A percentile compares a stretch with the other conserved stretches of the same genome.
These are phyloP conservation scores for Paramarasmius palmivorus DNA, from an alignment of 1,284 basidiomycete genomes.

Conservation along the genomic window DNA sequence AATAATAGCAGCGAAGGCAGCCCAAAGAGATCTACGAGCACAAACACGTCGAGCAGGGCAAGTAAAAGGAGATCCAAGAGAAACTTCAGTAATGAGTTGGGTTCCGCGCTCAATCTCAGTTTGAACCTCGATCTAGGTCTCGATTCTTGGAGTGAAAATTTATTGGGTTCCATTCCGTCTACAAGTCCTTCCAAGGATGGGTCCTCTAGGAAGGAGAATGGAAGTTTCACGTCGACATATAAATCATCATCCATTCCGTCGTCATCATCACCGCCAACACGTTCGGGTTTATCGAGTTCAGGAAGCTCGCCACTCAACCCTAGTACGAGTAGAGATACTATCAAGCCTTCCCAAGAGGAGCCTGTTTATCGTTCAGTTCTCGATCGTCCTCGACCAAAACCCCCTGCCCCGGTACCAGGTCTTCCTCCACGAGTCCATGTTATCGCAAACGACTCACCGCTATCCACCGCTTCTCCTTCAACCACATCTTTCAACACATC, in stretches of 20 bases:
- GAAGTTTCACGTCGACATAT: background rate
- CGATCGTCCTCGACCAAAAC: constrained; percentile 1
- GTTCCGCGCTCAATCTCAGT: background rate
- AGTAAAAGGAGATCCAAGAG: constrained; percentile 2
- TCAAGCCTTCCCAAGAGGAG: background rate
- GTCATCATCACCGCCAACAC: too few species aligned
- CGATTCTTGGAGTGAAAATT: constrained; percentile 2
- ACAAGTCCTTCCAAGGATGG: background rate
- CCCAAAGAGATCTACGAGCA: background rate
- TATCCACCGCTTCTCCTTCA: constrained; percentile 9
- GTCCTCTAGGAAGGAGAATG: background rate
- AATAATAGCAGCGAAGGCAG: background rate
- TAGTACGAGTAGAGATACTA: background rate
- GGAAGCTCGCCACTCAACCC: too few species aligned
- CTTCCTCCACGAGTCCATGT: constrained; percentile 1
- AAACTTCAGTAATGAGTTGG: background rate
- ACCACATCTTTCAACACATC: constrained; percentile 9
- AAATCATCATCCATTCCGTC: background rate
- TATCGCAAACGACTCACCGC: constrained; percentile 1
- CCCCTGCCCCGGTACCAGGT: background rate
- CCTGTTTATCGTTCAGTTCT: background rate
- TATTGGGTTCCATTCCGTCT: background rate
- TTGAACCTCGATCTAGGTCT: background rate
- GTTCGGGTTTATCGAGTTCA: too few species aligned
- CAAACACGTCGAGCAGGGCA: background rate